phyloP scores from a whole-genome alignment of 176 grass and related monocot species.

The Tillandsia fasciculata region DNA sequence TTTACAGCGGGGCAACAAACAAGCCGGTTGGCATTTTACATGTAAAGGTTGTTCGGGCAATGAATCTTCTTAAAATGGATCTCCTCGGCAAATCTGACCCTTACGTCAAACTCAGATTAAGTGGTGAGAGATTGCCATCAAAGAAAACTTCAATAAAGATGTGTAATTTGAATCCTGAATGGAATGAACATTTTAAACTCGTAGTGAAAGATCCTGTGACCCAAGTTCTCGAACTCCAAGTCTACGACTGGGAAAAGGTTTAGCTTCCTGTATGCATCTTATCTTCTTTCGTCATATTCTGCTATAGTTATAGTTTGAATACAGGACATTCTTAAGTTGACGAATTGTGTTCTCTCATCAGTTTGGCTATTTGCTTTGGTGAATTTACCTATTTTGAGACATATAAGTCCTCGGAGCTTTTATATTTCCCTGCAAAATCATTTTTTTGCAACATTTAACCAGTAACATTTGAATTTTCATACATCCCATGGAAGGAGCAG shows the following conservation, averaged over 20 bases:
- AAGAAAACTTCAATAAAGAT: constrained; percentile 95
- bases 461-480: too few species aligned
- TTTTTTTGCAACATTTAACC: too few species aligned
- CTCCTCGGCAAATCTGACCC: constrained; percentile 94
- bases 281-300: constrained; percentile 10
- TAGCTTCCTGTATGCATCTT: constrained; percentile 11
- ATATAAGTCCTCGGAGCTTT: too few species aligned
- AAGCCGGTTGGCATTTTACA: constrained; percentile 82
- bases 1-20: constrained; percentile 70
- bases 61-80: constrained; percentile 96
- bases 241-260: constrained; percentile 99
- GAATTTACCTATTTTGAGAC: too few species aligned
- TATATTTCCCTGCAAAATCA: too few species aligned
- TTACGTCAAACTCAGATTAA: constrained; percentile 87
- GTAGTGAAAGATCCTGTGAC: constrained; percentile 87
- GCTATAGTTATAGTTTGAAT: neutral
- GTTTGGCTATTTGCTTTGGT: too few species aligned
- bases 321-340: neutral
- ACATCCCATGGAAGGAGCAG: too few species aligned
- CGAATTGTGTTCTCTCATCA: neutral
- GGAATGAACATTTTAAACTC: constrained; percentile 92
- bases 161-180: constrained; percentile 85
- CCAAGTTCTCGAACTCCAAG: constrained; percentile 86
- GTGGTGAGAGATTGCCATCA: constrained; percentile 61
- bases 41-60: constrained; percentile 67